These are phyloP conservation scores for Magnolia sinica DNA, from an alignment of 164 flowering plant species.

Conservation along the genomic window DNA sequence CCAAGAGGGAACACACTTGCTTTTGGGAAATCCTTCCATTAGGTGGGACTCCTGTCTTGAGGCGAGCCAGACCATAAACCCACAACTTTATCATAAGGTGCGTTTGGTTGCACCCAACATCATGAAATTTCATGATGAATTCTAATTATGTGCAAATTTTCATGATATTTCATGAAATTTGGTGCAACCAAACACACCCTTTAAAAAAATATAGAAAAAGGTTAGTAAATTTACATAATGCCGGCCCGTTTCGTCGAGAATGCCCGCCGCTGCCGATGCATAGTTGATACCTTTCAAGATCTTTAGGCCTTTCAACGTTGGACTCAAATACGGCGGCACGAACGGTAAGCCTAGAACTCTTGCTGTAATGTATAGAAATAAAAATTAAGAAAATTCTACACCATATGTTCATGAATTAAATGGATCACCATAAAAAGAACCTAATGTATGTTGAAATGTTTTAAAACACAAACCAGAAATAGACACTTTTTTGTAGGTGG, in stretches of 20 bases:
- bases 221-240: conserved; percentile 22
- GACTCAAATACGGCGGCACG: conserved; percentile 32
- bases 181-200: background rate
- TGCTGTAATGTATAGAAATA: conserved; percentile 14
- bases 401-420: background rate
- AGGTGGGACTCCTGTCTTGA: too few species aligned
- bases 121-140: background rate
- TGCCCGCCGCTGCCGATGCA: conserved; percentile 50
- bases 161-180: background rate
- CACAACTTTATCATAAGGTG: too few species aligned
- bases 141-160: background rate
- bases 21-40: too few species aligned
- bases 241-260: conserved; percentile 36
- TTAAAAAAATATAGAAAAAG: background rate
- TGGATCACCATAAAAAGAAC: background rate
- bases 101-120: background rate
- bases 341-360: conserved; percentile 30
- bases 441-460: background rate
- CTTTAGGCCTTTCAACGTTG: conserved; percentile 19
- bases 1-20: too few species aligned
- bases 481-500: too few species aligned
- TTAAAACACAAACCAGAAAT: too few species aligned
- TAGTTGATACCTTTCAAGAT: conserved; percentile 38
- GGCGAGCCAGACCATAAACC: too few species aligned
- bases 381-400: background rate